Base-by-base conservation (phyloP, 805 yeast species). In the Ogataea henricii region DNA sequence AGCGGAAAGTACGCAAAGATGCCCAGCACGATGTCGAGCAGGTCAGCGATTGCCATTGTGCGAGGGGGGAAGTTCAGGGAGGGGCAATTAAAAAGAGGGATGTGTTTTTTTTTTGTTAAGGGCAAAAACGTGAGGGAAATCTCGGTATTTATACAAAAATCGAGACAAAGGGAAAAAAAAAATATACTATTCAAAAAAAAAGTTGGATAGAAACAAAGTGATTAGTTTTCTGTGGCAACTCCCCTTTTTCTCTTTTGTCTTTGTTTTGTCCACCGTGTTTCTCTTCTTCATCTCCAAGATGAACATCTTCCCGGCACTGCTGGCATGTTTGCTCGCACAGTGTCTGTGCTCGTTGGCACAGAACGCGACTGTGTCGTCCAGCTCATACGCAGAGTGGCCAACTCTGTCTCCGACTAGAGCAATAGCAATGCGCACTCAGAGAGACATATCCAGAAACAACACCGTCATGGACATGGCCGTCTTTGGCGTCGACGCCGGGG, bases 391-490 rank as follows among this genome's bases (percentile, higher is more conserved):
- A 13, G 27, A 58, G 27, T 71, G 74, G 75, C 70, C 72, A 1
- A 18, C 50, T 0, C 30, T 71, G 21, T 62, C 72, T 1, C 43
- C 60, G 1, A 53, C 56, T 7, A 53, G 68, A 33, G 67, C 66
- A 10, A 54, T 62, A 20, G 79, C 72, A 0, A 41, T 69, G 14
- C 48, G 80, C 48, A 62, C 80, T 0, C 82, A 79, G 47, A 60
- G 84, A 49, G 83, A 79, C 54, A 54, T 77, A 1, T 59, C 71
- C 34, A 60, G 63, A 5, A 73, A 74, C 49, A 47, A 66, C 4
- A 59, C 77, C 1, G 56, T 79, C 0, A 72, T 69, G 30, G 73
- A 74, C 45, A 48, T 69, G 6, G 66, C 73, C 0, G 52, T 64
- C 2, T 55, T 70, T 0, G 83, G 83, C 2, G 72, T 73, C 0